Percentiles rank a stretch among this genome's conserved stretches.
Conservation (phyloP, 331 rosid species). For the Quercus tomentella region DNA sequence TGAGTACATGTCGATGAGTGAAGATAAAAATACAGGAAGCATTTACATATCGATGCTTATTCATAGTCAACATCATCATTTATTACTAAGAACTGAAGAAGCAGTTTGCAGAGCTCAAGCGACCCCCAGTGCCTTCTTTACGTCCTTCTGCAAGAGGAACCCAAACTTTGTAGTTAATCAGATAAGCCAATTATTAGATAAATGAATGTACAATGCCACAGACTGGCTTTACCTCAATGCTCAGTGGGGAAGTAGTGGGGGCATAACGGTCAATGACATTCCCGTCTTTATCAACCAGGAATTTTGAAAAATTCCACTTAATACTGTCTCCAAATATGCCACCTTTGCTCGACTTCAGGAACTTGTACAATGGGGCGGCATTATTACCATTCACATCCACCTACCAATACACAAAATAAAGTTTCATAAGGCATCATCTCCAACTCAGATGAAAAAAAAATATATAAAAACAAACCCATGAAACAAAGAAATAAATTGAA, state of each 20-base stretch:
- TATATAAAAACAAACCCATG: not conserved
- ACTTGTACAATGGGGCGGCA: slow-evolving; percentile 80
- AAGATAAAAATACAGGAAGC: not conserved
- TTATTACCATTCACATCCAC: slow-evolving; percentile 84
- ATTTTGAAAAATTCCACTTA: slow-evolving; percentile 96
- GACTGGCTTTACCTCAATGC: slow-evolving; percentile 64
- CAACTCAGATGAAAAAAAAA: not conserved
- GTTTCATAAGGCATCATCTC: slow-evolving; percentile 1
- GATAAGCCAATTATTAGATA: not conserved
- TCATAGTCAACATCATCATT: slow-evolving; percentile 10
- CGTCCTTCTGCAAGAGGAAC: slow-evolving; percentile 74
- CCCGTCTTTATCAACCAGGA: slow-evolving; percentile 87
- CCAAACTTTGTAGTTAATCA: not conserved
- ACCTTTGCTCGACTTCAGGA: slow-evolving; percentile 86
- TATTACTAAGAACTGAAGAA: slow-evolving; percentile 8
- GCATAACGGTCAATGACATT: slow-evolving; percentile 89
- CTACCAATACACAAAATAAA: slow-evolving; percentile 23
- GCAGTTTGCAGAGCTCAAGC: slow-evolving; percentile 32
- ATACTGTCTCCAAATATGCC: slow-evolving; percentile 73
- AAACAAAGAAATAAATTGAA: not conserved
- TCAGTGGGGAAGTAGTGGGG: slow-evolving; percentile 88
- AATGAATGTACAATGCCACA: not conserved
- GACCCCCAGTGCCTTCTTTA: slow-evolving; percentile 64
- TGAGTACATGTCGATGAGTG: not conserved
- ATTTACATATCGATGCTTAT: slow-evolving; percentile 8